phyloP scores from a whole-genome alignment of 257 asterid genomes.

The Orobanche coerulescens region DNA sequence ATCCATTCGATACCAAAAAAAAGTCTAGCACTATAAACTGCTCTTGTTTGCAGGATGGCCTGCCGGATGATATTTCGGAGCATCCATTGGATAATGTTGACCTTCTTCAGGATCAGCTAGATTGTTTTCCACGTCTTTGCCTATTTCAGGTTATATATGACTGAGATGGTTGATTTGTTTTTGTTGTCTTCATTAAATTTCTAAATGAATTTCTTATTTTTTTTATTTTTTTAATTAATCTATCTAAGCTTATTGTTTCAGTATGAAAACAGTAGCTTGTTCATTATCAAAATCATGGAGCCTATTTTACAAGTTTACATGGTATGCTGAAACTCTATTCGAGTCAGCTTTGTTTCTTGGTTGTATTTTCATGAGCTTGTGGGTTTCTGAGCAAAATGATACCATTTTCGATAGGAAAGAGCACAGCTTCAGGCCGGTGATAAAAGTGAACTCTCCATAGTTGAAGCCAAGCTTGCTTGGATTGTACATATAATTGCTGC shows the following conservation, averaged over 20 bases:
- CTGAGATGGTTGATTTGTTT: constrained; percentile 2
- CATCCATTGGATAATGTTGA: constrained; percentile 94
- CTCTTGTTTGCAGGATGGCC: constrained; percentile 47
- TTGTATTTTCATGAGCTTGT: constrained; percentile 3
- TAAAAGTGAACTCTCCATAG: constrained; percentile 52
- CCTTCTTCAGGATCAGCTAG: constrained; percentile 97
- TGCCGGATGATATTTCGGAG: constrained; percentile 74
- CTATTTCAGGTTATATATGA: constrained; percentile 69
- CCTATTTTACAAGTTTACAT: constrained; percentile 75
- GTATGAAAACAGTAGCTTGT: constrained; percentile 94
- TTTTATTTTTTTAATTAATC: constrained; percentile 12
- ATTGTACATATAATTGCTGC: constrained; percentile 91
- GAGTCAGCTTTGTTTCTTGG: constrained; percentile 5
- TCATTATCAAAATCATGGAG: constrained; percentile 75
- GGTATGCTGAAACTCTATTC: constrained; percentile 41
- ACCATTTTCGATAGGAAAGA: constrained; percentile 49
- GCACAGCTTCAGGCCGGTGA: constrained; percentile 70
- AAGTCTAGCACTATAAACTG: not conserved
- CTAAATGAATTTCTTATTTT: constrained; percentile 8
- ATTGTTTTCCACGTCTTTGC: constrained; percentile 87
- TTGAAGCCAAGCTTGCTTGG: constrained; percentile 96
- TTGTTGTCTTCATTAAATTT: constrained; percentile 7
- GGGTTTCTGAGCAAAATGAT: constrained; percentile 8
- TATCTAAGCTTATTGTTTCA: constrained; percentile 35
- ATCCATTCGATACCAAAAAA: constrained; percentile 1